A percentile compares a stretch with the other conserved stretches of the same genome.
Conservation (phyloP, 306 rosid species). For the Glycyrrhiza uralensis region DNA sequence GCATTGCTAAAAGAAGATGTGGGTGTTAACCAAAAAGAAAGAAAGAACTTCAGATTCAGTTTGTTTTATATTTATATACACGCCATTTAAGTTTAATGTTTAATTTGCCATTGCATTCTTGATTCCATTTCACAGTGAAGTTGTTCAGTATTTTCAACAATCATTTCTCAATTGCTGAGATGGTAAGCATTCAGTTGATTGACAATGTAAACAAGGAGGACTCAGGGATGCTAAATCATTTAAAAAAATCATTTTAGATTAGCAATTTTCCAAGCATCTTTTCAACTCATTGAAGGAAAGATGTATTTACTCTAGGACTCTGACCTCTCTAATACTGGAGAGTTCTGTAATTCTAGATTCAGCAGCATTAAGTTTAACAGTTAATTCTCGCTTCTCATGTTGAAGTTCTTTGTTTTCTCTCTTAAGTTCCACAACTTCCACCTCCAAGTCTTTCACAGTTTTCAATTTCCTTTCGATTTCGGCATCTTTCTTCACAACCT, state of each 20-base stretch:
- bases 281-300: neutral
- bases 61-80: neutral
- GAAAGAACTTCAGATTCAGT: neutral
- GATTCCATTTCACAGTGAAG: neutral
- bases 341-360: conserved; percentile 53
- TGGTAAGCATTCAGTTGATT: neutral
- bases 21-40: neutral
- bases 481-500: conserved; percentile 61
- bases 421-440: conserved; percentile 70
- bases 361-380: conserved; percentile 64
- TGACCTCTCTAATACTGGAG: conserved; percentile 77
- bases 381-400: conserved; percentile 78
- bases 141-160: neutral
- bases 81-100: neutral
- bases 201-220: neutral
- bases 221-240: neutral
- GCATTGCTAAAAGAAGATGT: neutral
- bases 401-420: conserved; percentile 83
- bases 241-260: neutral
- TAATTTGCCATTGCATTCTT: neutral
- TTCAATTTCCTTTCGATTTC: conserved; percentile 68
- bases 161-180: neutral
- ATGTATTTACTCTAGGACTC: conserved; percentile 8
- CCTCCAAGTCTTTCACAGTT: conserved; percentile 64
- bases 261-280: neutral